These are phyloP conservation scores for Aulographum hederae DNA, from an alignment of 2,329 filamentous ascomycete species.

Conservation along the genomic window DNA sequence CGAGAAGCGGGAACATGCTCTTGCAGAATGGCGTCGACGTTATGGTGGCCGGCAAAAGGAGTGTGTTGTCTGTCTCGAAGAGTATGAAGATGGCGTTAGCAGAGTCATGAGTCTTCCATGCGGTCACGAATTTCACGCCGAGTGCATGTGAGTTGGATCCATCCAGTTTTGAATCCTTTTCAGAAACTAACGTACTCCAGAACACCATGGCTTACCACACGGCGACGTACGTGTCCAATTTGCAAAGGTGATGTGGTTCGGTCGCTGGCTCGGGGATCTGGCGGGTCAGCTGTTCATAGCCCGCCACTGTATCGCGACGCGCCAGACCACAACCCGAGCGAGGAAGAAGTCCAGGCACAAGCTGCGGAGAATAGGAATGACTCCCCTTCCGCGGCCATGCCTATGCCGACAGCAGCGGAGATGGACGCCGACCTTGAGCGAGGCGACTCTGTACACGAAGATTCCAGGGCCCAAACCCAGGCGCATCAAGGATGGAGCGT, in stretches of 20 bases:
- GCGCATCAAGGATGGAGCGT: too few species aligned
- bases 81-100: constrained; percentile 88
- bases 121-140: constrained; percentile 91
- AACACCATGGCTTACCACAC: constrained; percentile 90
- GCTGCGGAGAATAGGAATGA: constrained; percentile 26
- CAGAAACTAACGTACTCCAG: constrained; percentile 25
- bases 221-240: constrained; percentile 91
- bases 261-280: constrained; percentile 14
- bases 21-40: constrained; percentile 34
- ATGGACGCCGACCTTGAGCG: constrained; percentile 24
- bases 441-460: too few species aligned
- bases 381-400: constrained; percentile 31
- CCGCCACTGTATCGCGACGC: too few species aligned
- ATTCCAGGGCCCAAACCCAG: too few species aligned
- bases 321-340: constrained; percentile 8
- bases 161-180: not conserved
- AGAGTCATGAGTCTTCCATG: constrained; percentile 94
- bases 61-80: constrained; percentile 91
- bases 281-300: not conserved
- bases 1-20: constrained; percentile 32
- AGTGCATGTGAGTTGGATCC: constrained; percentile 81
- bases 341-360: constrained; percentile 22
- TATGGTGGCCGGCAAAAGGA: constrained; percentile 56
- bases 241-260: constrained; percentile 92
- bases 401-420: constrained; percentile 21